Percentiles rank a stretch among this genome's conserved stretches.
These are phyloP conservation scores for Boletus huronensis DNA, from an alignment of 768 basidiomycete genomes.

Conservation along the genomic window DNA sequence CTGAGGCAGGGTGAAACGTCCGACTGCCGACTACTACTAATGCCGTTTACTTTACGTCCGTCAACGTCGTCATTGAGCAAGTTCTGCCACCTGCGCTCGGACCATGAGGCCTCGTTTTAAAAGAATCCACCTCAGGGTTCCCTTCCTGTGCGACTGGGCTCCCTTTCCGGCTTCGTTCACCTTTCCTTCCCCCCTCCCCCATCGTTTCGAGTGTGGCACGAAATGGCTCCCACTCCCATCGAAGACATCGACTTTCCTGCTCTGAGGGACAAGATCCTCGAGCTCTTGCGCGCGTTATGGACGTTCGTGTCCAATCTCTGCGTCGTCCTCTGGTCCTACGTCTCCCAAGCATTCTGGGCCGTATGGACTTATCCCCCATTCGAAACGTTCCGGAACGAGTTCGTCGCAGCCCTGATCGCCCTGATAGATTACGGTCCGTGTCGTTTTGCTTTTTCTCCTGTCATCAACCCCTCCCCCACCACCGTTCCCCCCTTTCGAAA, in stretches of 20 bases:
- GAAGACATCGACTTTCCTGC: constrained; percentile 18
- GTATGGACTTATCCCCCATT: constrained; percentile 23
- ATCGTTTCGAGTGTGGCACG: neutral
- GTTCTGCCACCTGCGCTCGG: neutral
- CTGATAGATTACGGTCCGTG: constrained; percentile 16
- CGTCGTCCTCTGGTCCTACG: constrained; percentile 5
- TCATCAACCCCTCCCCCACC: neutral
- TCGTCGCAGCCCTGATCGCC: constrained; percentile 7
- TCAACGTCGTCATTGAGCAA: neutral
- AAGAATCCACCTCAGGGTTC: too few species aligned
- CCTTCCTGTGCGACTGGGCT: neutral
- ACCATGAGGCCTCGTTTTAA: neutral
- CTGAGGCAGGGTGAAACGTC: neutral
- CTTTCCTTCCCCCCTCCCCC: too few species aligned
- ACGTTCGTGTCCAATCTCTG: neutral
- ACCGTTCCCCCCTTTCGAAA: too few species aligned
- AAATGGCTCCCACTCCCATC: constrained; percentile 17
- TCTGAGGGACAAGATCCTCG: constrained; percentile 15
- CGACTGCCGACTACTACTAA: neutral
- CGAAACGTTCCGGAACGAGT: constrained; percentile 18
- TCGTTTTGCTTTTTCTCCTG: neutral
- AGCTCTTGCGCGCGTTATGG: constrained; percentile 10
- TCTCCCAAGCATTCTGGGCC: constrained; percentile 6
- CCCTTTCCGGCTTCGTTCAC: neutral
- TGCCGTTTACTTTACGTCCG: too few species aligned